phyloP scores from a whole-genome alignment of 1,284 basidiomycete species.

The Sporisorium graminicola region DNA sequence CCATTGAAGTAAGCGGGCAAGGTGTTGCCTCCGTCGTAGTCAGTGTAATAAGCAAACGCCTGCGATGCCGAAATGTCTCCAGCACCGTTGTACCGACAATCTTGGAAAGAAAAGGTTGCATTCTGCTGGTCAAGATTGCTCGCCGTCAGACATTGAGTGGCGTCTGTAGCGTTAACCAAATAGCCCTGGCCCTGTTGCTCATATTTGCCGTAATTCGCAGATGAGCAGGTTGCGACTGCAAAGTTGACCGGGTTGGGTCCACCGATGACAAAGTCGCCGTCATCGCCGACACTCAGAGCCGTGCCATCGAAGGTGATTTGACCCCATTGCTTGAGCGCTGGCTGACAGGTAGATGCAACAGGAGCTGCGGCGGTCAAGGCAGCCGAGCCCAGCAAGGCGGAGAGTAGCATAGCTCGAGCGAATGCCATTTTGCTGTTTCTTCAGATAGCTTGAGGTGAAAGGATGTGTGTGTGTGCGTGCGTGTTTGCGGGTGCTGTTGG shows the following conservation, averaged over 20 bases:
- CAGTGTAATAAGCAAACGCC: slow-evolving; percentile 20
- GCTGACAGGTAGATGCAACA: slow-evolving; percentile 4
- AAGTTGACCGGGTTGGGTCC: slow-evolving; percentile 23
- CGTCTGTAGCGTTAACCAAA: slow-evolving; percentile 25
- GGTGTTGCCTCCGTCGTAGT: neutral
- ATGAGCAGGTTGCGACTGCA: slow-evolving; percentile 10
- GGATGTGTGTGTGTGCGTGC: too few relatives aligned
- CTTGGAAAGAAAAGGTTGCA: slow-evolving; percentile 22
- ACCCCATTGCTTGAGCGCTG: slow-evolving; percentile 2
- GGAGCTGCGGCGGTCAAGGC: slow-evolving; percentile 17
- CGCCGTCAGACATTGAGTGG: slow-evolving; percentile 25
- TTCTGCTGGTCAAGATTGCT: slow-evolving; percentile 17
- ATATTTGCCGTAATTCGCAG: neutral
- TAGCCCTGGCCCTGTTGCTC: slow-evolving; percentile 7
- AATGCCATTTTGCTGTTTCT: slow-evolving; percentile 18
- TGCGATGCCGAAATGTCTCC: slow-evolving; percentile 15
- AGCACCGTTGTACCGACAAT: slow-evolving; percentile 27
- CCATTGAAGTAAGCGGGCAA: slow-evolving; percentile 18
- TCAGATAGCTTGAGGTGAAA: too few relatives aligned
- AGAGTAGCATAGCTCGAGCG: slow-evolving; percentile 11
- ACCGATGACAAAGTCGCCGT: slow-evolving; percentile 25
- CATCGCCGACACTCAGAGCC: slow-evolving; percentile 11
- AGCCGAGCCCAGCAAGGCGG: slow-evolving; percentile 12
- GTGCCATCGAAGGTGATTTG: slow-evolving; percentile 9
- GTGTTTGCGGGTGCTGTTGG: neutral